A percentile compares a stretch with the other conserved stretches of the same genome.
Evolutionary conservation across 2,329 filamentous ascomycete genomes (phyloP).

Genomic region (Beauveria asiatica): DNA sequence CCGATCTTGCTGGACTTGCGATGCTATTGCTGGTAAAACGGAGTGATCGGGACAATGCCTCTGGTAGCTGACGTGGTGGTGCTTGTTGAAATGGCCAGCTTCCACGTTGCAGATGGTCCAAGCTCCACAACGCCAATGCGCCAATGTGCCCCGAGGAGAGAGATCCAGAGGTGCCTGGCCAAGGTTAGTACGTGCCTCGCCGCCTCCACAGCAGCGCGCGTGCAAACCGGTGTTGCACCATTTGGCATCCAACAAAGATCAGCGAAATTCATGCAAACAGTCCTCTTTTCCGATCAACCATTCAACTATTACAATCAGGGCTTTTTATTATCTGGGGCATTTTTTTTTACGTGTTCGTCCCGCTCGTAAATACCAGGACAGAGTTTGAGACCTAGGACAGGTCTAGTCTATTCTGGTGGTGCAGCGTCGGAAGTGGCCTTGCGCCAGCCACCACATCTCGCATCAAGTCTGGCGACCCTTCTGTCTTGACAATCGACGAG

Average conservation of each 20-base stretch:
- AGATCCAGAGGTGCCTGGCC: too few relatives aligned
- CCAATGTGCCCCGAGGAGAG: too few relatives aligned
- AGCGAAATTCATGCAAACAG: not conserved
- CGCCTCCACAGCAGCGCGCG: not conserved
- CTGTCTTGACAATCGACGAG: not conserved
- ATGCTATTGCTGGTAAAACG: not conserved
- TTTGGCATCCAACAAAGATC: not conserved
- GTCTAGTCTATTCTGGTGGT: not conserved
- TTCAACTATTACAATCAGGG: not conserved
- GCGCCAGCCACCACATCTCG: not conserved
- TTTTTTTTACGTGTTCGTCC: too few relatives aligned
- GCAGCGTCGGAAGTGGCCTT: not conserved
- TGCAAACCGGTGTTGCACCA: not conserved
- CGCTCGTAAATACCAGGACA: too few relatives aligned
- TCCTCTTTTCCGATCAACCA: not conserved
- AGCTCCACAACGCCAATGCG: constrained; percentile 16
- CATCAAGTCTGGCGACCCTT: not conserved
- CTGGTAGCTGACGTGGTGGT: constrained; percentile 11
- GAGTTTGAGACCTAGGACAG: not conserved
- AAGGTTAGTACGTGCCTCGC: not conserved
- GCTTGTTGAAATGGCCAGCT: constrained; percentile 12
- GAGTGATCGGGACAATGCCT: not conserved
- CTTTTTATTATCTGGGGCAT: too few relatives aligned
- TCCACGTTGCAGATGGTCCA: constrained; percentile 21
- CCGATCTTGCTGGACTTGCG: not conserved